phyloP scores from a whole-genome alignment of 768 basidiomycete species.

The Amanita phalloides region DNA sequence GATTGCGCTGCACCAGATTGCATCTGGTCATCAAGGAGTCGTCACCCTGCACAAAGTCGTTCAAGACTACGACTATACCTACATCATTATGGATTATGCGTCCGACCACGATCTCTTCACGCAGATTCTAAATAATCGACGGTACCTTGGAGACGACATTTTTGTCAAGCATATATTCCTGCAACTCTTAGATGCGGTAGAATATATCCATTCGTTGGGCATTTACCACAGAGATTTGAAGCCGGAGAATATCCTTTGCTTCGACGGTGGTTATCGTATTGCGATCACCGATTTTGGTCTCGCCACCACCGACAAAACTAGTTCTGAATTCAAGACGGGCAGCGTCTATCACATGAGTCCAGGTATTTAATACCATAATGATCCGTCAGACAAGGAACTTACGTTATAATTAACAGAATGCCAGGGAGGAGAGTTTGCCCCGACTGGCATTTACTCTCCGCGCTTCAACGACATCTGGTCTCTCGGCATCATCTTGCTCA shows the following conservation, averaged over 20 bases:
- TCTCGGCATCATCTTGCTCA: conserved; percentile 90
- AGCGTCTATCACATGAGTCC: conserved; percentile 99
- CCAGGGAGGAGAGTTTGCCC: conserved; percentile 71
- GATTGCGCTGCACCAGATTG: conserved; percentile 70
- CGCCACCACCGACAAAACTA: conserved; percentile 77
- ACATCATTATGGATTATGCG: conserved; percentile 91
- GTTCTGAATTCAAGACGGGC: conserved; percentile 89
- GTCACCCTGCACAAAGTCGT: conserved; percentile 85
- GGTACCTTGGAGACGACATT: conserved; percentile 75
- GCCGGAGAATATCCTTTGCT: conserved; percentile 92
- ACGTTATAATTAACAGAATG: conserved; percentile 53
- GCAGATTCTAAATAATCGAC: conserved; percentile 69
- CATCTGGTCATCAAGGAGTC: conserved; percentile 67
- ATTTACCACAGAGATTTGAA: conserved; percentile 97
- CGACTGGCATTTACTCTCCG: conserved; percentile 68
- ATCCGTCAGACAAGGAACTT: not conserved
- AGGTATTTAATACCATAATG: conserved; percentile 34
- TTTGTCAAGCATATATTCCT: conserved; percentile 87
- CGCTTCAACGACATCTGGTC: conserved; percentile 94
- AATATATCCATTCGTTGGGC: conserved; percentile 83
- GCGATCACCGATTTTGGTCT: conserved; percentile 94
- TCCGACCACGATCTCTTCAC: conserved; percentile 87
- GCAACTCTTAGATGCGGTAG: conserved; percentile 88
- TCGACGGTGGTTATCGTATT: conserved; percentile 63
- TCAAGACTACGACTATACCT: conserved; percentile 73